A percentile compares a stretch with the other conserved stretches of the same genome.
These are phyloP conservation scores for Astrothelium subdiscretum DNA, from an alignment of 495 filamentous ascomycete genomes.

Conservation along the genomic window DNA sequence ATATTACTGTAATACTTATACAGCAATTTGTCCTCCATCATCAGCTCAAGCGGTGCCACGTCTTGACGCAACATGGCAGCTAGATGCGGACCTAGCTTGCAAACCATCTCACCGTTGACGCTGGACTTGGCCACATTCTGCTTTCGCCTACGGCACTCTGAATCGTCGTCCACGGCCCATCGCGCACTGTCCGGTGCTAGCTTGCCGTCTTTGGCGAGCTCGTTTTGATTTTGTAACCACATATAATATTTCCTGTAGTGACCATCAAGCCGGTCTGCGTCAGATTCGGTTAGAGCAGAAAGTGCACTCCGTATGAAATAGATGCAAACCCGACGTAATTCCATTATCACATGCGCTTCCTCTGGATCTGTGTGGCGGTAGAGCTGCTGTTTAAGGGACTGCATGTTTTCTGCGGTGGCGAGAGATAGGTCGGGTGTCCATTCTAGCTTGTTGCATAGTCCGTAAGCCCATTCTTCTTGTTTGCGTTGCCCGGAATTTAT, in stretches of 20 bases:
- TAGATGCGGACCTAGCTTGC: neutral
- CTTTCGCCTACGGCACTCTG: neutral
- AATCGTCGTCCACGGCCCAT: neutral
- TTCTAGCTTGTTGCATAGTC: neutral
- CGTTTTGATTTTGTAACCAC: neutral
- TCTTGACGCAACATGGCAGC: conserved; percentile 4
- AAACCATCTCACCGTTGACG: neutral
- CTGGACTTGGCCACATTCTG: neutral
- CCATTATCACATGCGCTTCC: neutral
- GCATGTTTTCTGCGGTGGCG: neutral
- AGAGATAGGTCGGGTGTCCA: neutral
- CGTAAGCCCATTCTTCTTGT: neutral
- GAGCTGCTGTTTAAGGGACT: neutral
- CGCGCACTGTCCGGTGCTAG: neutral
- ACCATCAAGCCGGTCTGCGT: neutral
- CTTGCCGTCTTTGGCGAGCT: neutral
- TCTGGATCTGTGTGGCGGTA: neutral
- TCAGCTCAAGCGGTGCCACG: conserved; percentile 5
- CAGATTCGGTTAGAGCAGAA: neutral
- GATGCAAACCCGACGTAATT: neutral
- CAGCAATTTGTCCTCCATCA: conserved; percentile 8
- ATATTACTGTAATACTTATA: conserved; percentile 6
- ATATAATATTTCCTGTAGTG: neutral
- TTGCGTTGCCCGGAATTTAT: neutral
- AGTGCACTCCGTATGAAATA: neutral